Conservation (phyloP, 2,329 filamentous ascomycete genomes). For the Lachnellula arida region DNA sequence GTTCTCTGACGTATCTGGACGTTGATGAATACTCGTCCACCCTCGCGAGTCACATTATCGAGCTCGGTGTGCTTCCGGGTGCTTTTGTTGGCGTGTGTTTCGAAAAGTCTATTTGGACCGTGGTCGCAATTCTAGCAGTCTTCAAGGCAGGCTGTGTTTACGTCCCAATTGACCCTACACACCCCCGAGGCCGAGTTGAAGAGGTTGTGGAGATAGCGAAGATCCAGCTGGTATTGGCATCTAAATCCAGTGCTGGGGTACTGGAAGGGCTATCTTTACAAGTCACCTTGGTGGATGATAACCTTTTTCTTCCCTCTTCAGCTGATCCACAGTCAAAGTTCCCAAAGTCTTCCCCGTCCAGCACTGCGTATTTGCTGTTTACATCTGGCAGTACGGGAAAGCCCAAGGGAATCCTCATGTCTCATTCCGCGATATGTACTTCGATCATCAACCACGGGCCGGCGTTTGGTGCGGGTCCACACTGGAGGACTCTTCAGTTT, state of each 20-base stretch:
- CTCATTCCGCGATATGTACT: slow-evolving; percentile 2
- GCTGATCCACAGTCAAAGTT: neutral
- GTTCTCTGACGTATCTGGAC: slow-evolving; percentile 16
- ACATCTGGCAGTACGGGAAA: slow-evolving; percentile 35
- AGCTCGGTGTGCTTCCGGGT: slow-evolving; percentile 10
- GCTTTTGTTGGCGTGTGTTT: slow-evolving; percentile 20
- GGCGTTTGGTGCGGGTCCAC: neutral
- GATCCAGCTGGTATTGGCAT: neutral
- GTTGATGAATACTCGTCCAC: slow-evolving; percentile 15
- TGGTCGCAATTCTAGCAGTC: slow-evolving; percentile 22
- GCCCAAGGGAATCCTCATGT: slow-evolving; percentile 34
- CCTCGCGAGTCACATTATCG: slow-evolving; percentile 11
- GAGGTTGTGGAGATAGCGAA: neutral
- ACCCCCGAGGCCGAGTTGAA: slow-evolving; percentile 13
- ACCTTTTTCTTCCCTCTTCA: neutral
- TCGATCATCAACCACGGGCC: neutral
- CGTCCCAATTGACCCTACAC: slow-evolving; percentile 27
- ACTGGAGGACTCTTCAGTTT: slow-evolving; percentile 1
- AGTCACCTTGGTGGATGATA: neutral
- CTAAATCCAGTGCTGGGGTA: neutral
- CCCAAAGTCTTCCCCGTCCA: neutral
- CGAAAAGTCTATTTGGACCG: slow-evolving; percentile 23
- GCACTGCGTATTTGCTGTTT: slow-evolving; percentile 21
- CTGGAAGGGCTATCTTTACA: neutral
- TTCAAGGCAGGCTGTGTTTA: slow-evolving; percentile 23